These are phyloP conservation scores for Boechera stricta DNA, from an alignment of 345 rosid genomes.

Conservation along the genomic window DNA sequence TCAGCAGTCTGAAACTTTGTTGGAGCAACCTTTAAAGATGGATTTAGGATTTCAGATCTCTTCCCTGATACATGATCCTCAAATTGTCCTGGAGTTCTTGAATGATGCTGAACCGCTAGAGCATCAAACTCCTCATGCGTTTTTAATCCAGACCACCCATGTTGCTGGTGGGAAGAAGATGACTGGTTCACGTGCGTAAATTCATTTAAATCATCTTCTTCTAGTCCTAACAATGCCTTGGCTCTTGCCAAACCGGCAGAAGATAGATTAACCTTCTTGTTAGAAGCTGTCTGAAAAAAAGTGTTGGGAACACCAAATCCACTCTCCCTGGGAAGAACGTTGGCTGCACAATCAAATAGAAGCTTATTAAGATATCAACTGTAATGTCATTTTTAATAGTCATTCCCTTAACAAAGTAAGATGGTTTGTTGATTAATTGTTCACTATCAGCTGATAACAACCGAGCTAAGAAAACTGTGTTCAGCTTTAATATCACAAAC, in stretches of 20 bases:
- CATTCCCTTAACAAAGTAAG: constrained; percentile 15
- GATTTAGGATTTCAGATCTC: constrained; percentile 44
- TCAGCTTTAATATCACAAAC: not conserved
- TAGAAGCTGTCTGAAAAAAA: constrained; percentile 80
- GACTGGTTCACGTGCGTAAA: constrained; percentile 45
- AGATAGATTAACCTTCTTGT: constrained; percentile 69
- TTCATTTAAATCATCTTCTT: constrained; percentile 51
- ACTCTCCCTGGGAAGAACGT: constrained; percentile 35
- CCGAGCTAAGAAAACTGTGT: not conserved
- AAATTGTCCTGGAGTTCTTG: constrained; percentile 42
- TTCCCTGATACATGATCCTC: constrained; percentile 39
- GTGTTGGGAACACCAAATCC: constrained; percentile 47
- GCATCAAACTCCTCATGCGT: constrained; percentile 35
- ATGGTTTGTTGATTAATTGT: constrained; percentile 5
- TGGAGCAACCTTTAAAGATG: constrained; percentile 56
- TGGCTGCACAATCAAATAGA: constrained; percentile 48
- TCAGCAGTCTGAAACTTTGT: constrained; percentile 88
- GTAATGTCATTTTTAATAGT: not conserved
- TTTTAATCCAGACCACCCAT: constrained; percentile 33
- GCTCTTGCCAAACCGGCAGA: constrained; percentile 75
- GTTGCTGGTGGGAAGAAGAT: constrained; percentile 33
- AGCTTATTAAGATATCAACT: constrained; percentile 25
- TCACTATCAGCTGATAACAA: not conserved
- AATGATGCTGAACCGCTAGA: constrained; percentile 45
- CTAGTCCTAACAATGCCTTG: constrained; percentile 68